phyloP scores from a whole-genome alignment of 192 early-diverging fungal genomes.

The Coemansia furcata region DNA sequence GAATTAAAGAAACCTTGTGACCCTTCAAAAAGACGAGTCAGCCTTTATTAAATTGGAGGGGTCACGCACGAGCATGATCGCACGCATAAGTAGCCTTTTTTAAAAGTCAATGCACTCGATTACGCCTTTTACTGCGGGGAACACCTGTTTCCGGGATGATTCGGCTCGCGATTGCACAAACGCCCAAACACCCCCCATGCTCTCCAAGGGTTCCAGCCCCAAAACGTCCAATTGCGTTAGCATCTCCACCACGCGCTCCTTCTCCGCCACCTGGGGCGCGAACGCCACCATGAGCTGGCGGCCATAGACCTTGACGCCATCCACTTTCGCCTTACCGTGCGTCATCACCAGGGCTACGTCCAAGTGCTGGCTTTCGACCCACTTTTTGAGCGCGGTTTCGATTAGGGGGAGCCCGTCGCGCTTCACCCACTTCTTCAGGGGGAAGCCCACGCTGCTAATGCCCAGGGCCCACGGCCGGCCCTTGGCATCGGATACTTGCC shows the following conservation, averaged over 20 bases:
- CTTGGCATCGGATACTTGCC: conserved; percentile 17
- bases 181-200: not conserved
- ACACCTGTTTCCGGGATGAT: conserved; percentile 48
- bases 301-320: conserved; percentile 29
- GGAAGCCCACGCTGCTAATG: conserved; percentile 43
- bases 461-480: conserved; percentile 30
- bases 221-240: conserved; percentile 6
- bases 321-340: conserved; percentile 36
- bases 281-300: conserved; percentile 36
- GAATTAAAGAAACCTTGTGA: not conserved
- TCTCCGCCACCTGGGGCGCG: not conserved
- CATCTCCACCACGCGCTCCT: not conserved
- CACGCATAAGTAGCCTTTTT: not conserved
- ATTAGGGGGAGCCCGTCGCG: conserved; percentile 28
- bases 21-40: not conserved
- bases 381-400: conserved; percentile 14
- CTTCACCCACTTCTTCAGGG: conserved; percentile 47
- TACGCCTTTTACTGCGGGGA: conserved; percentile 29
- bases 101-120: conserved; percentile 9
- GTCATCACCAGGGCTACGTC: conserved; percentile 48
- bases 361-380: conserved; percentile 25
- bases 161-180: conserved; percentile 22
- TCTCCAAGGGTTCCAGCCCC: not conserved
- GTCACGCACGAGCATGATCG: not conserved
- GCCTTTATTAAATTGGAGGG: not conserved